phyloP scores from a whole-genome alignment of 2,329 filamentous ascomycete species.

The Aspergillus intermedius region DNA sequence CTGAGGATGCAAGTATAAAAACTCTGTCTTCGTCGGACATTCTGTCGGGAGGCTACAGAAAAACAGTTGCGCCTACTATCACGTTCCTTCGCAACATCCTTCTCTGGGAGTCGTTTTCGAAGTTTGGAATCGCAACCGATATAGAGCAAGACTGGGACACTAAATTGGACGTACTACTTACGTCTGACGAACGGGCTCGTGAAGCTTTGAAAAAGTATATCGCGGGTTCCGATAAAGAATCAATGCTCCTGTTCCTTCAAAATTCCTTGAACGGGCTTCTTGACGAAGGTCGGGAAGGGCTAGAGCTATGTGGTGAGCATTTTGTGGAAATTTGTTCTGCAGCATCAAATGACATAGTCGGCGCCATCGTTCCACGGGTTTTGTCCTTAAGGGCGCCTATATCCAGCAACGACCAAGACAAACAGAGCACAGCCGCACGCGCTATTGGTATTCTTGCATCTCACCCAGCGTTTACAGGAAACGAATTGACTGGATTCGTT shows the following conservation, averaged over 20 bases:
- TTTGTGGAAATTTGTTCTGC: slow-evolving; percentile 53
- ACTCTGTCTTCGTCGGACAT: slow-evolving; percentile 24
- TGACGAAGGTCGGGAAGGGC: slow-evolving; percentile 32
- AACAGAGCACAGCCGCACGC: slow-evolving; percentile 61
- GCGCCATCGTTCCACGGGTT: slow-evolving; percentile 44
- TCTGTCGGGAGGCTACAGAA: slow-evolving; percentile 25
- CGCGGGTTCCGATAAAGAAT: slow-evolving; percentile 24
- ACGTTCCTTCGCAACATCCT: slow-evolving; percentile 61
- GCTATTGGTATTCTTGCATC: slow-evolving; percentile 71
- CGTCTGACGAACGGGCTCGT: slow-evolving; percentile 62
- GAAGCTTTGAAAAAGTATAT: slow-evolving; percentile 42
- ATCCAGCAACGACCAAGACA: slow-evolving; percentile 64
- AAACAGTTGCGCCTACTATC: slow-evolving; percentile 62
- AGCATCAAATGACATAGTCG: slow-evolving; percentile 48
- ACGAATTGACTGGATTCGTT: slow-evolving; percentile 40
- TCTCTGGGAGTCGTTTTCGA: slow-evolving; percentile 50
- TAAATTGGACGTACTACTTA: slow-evolving; percentile 65
- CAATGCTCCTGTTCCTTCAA: slow-evolving; percentile 38
- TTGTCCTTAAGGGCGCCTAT: slow-evolving; percentile 54
- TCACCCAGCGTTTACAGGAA: slow-evolving; percentile 44
- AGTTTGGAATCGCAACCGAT: slow-evolving; percentile 41
- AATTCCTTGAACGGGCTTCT: slow-evolving; percentile 42
- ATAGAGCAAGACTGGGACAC: slow-evolving; percentile 79
- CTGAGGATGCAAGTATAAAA: slow-evolving; percentile 26
- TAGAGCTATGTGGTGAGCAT: slow-evolving; percentile 41